Conservation (phyloP, 2,329 filamentous ascomycete genomes). For the Phyllosticta ampelicida region DNA sequence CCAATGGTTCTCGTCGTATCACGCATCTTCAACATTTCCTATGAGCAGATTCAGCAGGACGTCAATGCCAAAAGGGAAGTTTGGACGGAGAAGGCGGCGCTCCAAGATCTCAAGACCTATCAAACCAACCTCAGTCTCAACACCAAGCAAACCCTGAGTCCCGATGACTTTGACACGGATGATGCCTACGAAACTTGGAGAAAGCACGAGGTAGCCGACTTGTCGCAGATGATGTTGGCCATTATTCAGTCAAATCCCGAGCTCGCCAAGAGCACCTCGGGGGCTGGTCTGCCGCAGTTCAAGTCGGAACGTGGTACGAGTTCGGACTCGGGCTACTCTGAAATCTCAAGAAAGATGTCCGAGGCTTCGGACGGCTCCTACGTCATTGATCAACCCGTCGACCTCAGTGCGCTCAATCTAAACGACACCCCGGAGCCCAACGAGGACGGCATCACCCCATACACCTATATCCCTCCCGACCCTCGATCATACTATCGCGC, state of each 20-base stretch:
- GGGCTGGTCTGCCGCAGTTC: constrained; percentile 47
- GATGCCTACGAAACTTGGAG: constrained; percentile 87
- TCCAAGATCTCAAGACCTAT: constrained; percentile 87
- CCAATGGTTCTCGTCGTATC: constrained; percentile 79
- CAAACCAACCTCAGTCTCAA: constrained; percentile 78
- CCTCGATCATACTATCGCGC: constrained; percentile 73
- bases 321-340: constrained; percentile 33
- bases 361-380: constrained; percentile 40
- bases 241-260: constrained; percentile 80
- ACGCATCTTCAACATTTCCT: constrained; percentile 70
- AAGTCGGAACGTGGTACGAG: constrained; percentile 30
- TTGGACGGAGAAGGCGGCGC: constrained; percentile 87
- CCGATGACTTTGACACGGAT: constrained; percentile 80
- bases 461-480: constrained; percentile 83
- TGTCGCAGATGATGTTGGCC: constrained; percentile 88
- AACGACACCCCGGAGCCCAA: constrained; percentile 27
- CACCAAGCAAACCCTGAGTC: constrained; percentile 63
- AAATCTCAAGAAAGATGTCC: constrained; percentile 37
- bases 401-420: constrained; percentile 55
- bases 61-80: constrained; percentile 68
- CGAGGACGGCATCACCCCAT: constrained; percentile 49
- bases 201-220: constrained; percentile 72
- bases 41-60: constrained; percentile 72
- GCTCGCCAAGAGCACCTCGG: constrained; percentile 64
- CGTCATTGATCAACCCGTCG: constrained; percentile 56